A percentile compares a stretch with the other conserved stretches of the same genome.
Evolutionary conservation across 2,329 filamentous ascomycete species (phyloP).

Genomic region (Aspergillus thermomutatus): DNA sequence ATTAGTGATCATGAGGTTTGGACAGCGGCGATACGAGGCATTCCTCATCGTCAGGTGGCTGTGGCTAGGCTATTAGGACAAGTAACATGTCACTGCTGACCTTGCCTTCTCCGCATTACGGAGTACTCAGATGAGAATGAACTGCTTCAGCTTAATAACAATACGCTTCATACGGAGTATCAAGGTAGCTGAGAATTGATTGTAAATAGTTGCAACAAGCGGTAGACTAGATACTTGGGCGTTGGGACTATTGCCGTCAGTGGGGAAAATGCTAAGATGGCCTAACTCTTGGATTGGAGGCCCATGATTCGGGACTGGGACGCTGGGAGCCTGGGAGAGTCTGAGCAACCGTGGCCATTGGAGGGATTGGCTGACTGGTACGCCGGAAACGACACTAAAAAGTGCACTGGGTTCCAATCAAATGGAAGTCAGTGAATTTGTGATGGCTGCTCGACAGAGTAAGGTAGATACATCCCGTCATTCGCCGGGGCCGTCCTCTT

Average conservation of each 20-base stretch:
- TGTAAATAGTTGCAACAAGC: too few species aligned
- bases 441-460: neutral
- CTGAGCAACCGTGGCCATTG: neutral
- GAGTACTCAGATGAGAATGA: neutral
- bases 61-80: neutral
- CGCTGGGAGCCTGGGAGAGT: neutral
- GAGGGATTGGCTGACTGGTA: neutral
- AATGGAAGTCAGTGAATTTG: neutral
- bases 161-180: too few species aligned
- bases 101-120: neutral
- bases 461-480: too few species aligned
- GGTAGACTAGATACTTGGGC: neutral
- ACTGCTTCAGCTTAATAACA: neutral
- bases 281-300: neutral
- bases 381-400: neutral
- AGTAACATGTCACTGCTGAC: neutral
- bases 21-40: neutral
- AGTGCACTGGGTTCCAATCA: neutral
- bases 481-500: too few species aligned
- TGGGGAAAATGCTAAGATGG: neutral
- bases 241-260: neutral
- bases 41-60: neutral
- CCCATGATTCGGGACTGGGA: neutral
- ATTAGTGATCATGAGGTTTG: neutral
- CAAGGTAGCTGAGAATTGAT: neutral